Evolutionary conservation across 108 stramenopile genomes (phyloP), one percentile per base, ranked within the genome.

Genomic region (Skeletonema costatum): DNA sequence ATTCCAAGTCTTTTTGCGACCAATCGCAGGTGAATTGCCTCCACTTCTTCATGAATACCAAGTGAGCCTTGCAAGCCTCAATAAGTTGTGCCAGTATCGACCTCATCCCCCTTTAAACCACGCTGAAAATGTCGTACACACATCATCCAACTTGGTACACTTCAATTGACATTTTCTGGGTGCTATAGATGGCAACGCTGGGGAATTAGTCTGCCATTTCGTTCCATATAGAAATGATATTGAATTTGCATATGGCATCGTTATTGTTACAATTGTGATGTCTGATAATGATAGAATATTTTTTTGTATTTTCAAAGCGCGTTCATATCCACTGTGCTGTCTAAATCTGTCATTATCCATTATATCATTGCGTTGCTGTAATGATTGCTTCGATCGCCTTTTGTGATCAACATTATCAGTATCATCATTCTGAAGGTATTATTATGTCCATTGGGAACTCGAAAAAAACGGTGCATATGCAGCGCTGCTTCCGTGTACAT

Each of bases 1-100:
- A 46, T 50, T 75, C 82, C 56, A 89, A 70, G 62, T 89, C 88
- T 48, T 78, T 78, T 83, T 60, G 86, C 87, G 11, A 80, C 87
- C 10, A 82, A 42, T 25, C 75, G 70, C 31, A 75, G 60, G 60
- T 3, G 73, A 62, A 12, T 75, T 74, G 0, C 88, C 88, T 11
- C 73, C 71, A n/a, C 66, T 70, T 70, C 66, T 81, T 68, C 72
- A 86, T 87, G 1, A 79, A 73, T 11, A 32, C 38, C 11, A 83
- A 68, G 44, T 87, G 75, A 17, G 78, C 53, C 31, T 74, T 73
- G 62, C 86, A 87, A 2, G 88, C 88, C 42, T 75, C 66, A 4
- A 89, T 65, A 5, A 89, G 70, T 31, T 75, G 76, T 31, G 72
- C 75, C 75, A 5, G 84, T 83, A 51, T 87, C 77, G 11, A 89